Percentiles rank a stretch among this genome's conserved stretches.
Conservation (phyloP, 148 eudicot species). For the Rhododendron griersonianum region DNA sequence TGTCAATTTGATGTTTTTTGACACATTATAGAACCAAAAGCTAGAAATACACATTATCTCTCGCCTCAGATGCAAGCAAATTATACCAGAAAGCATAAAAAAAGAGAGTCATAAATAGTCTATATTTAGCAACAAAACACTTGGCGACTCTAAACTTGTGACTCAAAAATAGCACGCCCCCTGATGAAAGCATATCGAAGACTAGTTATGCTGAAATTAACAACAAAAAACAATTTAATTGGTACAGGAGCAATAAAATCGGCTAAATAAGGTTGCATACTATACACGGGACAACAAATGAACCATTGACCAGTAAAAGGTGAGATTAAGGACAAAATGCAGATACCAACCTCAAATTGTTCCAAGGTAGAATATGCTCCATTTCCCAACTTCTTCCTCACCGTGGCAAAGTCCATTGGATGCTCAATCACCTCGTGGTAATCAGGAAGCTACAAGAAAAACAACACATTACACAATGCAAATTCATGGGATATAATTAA, state of each 20-base stretch:
- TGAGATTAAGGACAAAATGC: neutral
- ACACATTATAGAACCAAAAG: neutral
- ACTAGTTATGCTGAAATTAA: neutral
- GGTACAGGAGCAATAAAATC: neutral
- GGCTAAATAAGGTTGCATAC: neutral
- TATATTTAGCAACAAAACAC: neutral
- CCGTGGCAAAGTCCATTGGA: constrained; percentile 94
- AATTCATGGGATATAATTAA: constrained; percentile 3
- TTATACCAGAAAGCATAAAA: neutral
- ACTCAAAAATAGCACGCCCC: neutral
- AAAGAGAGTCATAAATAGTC: neutral
- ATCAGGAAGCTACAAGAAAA: constrained; percentile 88
- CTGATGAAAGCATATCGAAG: neutral
- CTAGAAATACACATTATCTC: neutral
- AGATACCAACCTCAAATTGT: constrained; percentile 75
- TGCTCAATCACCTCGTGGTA: constrained; percentile 77
- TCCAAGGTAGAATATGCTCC: constrained; percentile 66
- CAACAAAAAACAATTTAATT: neutral
- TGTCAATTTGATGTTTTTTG: neutral
- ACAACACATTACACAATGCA: constrained; percentile 12
- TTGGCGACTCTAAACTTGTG: neutral
- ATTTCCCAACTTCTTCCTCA: constrained; percentile 73
- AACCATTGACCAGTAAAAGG: neutral
- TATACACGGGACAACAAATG: neutral
- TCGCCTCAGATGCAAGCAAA: neutral